Evolutionary conservation across 2,329 filamentous ascomycete species (phyloP), one percentile per base, ranked within the genome.

Genomic region (Penicillium sp.): DNA sequence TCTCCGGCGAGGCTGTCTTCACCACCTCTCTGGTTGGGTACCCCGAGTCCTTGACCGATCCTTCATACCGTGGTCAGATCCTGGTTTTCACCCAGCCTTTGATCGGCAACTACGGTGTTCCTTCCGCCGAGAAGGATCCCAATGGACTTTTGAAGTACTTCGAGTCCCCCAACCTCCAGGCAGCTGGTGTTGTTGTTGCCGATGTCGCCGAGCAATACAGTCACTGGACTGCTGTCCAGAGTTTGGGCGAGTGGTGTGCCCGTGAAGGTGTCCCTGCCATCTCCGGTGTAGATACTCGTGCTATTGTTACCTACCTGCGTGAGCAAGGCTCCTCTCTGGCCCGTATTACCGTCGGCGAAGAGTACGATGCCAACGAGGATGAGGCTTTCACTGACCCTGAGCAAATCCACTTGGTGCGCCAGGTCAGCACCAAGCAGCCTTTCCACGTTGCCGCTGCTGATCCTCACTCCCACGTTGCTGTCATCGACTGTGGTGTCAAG

Each of bases 401-500:
- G 75, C 91, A 93, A 79, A 96, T 97, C 80, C 96, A 99, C 82
- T 82, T 97, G 63, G 94, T 97, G 69, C 91, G 91, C 78, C 90
- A 90, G 70, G 94, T 99, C 67, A 96, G 90, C 82, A 99, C 94
- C 78, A 99, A 99, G 82, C 90, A 93, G 63, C 94, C 94, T 42
- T 99, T 97, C 82, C 91, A 97, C 70, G 89, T 97, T 65, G 89
- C 90, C 75, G 92, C 93, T 51, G 85, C 87, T 33, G 85, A 89
- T 66, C 91, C 93, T 63, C 86, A 89, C 71, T 88, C 91, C 75
- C 94, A 99, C 80, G 86, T 99, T 67, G 94, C 93, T 58, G 84
- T 99, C 67, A 89, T 99, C 73, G 94, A 99, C 80, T 99, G 94
- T 72, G 94, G 94, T 82, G 94, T 97, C 67, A 99, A 99, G 86